Conservation (phyloP, 257 asterid species). For the Capsicum chinense region DNA sequence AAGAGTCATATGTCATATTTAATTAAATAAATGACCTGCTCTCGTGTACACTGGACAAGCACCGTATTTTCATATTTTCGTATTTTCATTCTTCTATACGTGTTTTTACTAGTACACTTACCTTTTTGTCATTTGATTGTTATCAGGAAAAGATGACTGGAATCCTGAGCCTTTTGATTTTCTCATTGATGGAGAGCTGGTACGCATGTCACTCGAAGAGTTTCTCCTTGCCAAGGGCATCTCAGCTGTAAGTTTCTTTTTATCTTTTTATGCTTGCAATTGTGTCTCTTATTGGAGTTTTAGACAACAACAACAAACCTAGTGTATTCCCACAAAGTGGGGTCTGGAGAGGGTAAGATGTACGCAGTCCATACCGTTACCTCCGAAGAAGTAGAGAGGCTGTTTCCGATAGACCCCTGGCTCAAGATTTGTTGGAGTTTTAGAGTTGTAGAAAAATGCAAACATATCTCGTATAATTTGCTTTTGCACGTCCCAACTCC, state of each 20-base stretch:
- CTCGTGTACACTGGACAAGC: neutral
- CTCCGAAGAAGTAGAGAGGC: too few species aligned
- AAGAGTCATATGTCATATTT: neutral
- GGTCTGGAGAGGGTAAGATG: too few species aligned
- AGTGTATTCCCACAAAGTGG: too few species aligned
- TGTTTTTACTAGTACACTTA: neutral
- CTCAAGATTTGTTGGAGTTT: neutral
- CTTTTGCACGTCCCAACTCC: neutral
- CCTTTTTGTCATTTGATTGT: slow-evolving; percentile 9
- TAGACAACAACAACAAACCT: neutral
- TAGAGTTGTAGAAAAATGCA: neutral
- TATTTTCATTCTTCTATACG: neutral
- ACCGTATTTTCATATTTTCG: neutral
- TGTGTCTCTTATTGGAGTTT: neutral
- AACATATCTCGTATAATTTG: neutral
- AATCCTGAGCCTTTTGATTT: slow-evolving; percentile 80
- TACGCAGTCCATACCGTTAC: too few species aligned
- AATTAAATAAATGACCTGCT: neutral
- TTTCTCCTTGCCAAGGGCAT: slow-evolving; percentile 90
- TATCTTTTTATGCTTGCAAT: neutral
- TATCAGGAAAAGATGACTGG: slow-evolving; percentile 71
- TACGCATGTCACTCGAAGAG: slow-evolving; percentile 87
- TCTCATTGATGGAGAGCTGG: slow-evolving; percentile 83
- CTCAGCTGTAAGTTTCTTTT: slow-evolving; percentile 65
- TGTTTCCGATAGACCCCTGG: too few species aligned